Base-by-base conservation (phyloP, 148 eudicot species). In the Fagopyrum tataricum region DNA sequence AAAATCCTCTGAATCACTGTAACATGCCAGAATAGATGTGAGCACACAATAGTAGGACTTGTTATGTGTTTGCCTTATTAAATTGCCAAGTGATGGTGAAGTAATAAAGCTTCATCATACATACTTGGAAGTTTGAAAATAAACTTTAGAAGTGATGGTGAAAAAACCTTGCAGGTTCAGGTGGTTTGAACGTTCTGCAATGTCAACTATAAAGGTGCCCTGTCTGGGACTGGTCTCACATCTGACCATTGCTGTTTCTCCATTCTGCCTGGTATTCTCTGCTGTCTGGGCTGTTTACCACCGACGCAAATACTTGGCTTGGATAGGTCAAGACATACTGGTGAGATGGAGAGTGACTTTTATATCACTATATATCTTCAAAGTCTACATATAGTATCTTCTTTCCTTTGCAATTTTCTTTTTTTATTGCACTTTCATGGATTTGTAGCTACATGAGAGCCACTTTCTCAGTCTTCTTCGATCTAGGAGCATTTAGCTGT, bases 281-380 rank as follows among this genome's bases (percentile, higher is more conserved):
- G 89, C 86, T 77, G 78, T 92, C 71, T 96, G 99, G 99, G 99
- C 96, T 43, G 90, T 88, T 78, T 85, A 75, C 67, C 99, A 96
- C 64, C 88, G 84, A 56, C 78, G 70, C 6, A 70, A 37, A 75
- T 79, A 85, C 61, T 88, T 76, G 83, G 99, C 97, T 78, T 96
- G 97, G 99, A 90, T 92, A 52, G 99, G 99, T 78, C 99, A 96
- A 89, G 97, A 96, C 82, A 89, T 96, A 79, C 99, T 92, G 81
- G 99, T 96, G 84, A 87, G 95, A 74, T 21, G 62, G 62, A 56
- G 62, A 21, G 11, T 56, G 4, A 26, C 17, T 12, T 58, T 62
- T 31, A 62, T 62, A 31, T 62, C n/a, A n/a, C n/a, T n/a, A n/a
- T 31, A 23, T 56, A 20, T 56, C 64, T 7, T 8, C 64, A 56